phyloP scores from a whole-genome alignment of 2,329 filamentous ascomycete species.

The Neofusicoccum laricinum region DNA sequence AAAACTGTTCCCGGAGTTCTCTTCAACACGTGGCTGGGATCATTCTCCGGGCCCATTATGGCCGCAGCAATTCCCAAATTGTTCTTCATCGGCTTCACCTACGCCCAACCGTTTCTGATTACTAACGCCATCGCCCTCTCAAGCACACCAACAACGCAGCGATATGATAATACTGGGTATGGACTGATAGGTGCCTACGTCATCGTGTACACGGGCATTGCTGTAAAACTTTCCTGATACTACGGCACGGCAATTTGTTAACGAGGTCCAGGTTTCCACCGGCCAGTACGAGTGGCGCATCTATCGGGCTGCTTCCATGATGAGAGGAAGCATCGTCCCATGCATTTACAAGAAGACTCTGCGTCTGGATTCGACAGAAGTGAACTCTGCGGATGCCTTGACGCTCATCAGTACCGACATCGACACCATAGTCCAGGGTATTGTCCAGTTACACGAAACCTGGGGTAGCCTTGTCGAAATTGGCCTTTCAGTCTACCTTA shows the following conservation, averaged over 20 bases:
- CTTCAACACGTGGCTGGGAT: background rate
- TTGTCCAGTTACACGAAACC: conserved; percentile 29
- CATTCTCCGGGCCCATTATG: background rate
- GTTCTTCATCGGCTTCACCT: conserved; percentile 21
- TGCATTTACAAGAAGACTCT: conserved; percentile 50
- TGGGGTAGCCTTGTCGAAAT: conserved; percentile 47
- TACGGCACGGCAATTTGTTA: conserved; percentile 16
- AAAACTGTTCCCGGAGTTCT: background rate
- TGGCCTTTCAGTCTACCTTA: conserved; percentile 44
- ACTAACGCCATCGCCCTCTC: conserved; percentile 16
- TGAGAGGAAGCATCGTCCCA: conserved; percentile 44
- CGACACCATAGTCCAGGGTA: background rate
- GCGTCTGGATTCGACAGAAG: background rate
- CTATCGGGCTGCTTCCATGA: conserved; percentile 32
- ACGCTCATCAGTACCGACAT: conserved; percentile 4
- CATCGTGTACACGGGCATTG: conserved; percentile 42
- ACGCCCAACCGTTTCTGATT: conserved; percentile 22
- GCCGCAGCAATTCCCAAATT: conserved; percentile 15
- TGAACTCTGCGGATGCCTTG: background rate
- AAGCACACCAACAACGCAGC: background rate
- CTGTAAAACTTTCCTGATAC: conserved; percentile 27
- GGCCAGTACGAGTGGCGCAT: conserved; percentile 21
- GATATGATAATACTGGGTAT: conserved; percentile 35
- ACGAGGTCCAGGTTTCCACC: conserved; percentile 32
- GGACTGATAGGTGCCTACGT: conserved; percentile 44